Evolutionary conservation across 2,329 filamentous ascomycete genomes (phyloP).

Genomic region (Neofusicoccum ribis): DNA sequence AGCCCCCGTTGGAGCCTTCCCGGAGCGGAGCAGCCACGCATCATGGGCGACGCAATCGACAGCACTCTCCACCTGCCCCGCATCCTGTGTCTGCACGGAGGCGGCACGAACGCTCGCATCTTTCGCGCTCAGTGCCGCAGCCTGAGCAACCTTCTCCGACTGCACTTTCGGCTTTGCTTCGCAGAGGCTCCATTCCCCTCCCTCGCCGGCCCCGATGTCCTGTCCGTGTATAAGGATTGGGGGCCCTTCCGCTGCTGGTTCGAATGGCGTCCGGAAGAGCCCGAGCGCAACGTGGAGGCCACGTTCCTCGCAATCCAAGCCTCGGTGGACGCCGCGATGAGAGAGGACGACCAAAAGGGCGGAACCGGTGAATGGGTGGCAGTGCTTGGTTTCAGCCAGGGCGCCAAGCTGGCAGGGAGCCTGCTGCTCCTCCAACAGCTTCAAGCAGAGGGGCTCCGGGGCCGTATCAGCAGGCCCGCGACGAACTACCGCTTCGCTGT

Average conservation of each 20-base stretch:
- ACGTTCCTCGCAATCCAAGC: slow-evolving; percentile 11
- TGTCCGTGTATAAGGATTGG: slow-evolving; percentile 63
- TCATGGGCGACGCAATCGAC: too few species aligned
- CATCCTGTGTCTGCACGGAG: slow-evolving; percentile 77
- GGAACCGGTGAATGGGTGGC: slow-evolving; percentile 50
- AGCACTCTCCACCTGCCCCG: slow-evolving; percentile 53
- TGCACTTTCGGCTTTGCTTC: slow-evolving; percentile 70
- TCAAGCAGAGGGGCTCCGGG: too few species aligned
- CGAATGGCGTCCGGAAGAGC: slow-evolving; percentile 40
- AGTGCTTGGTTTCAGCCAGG: slow-evolving; percentile 52
- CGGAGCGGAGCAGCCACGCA: too few species aligned
- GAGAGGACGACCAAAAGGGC: slow-evolving; percentile 42
- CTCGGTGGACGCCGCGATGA: slow-evolving; percentile 40
- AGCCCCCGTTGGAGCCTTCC: too few species aligned
- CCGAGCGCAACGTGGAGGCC: slow-evolving; percentile 52
- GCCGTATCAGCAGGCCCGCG: too few species aligned
- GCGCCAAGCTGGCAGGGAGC: slow-evolving; percentile 49
- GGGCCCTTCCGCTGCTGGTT: slow-evolving; percentile 58
- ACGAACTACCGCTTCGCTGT: slow-evolving; percentile 30
- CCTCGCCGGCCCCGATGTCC: slow-evolving; percentile 61
- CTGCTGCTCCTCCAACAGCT: slow-evolving; percentile 38
- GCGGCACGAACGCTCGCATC: slow-evolving; percentile 68
- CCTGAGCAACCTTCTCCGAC: slow-evolving; percentile 50
- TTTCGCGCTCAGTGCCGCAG: slow-evolving; percentile 68
- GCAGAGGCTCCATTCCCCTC: slow-evolving; percentile 68